Percentiles rank a stretch among this genome's conserved stretches.
Conservation (phyloP, 805 yeast genomes). For the Saccharomyces mikatae region DNA sequence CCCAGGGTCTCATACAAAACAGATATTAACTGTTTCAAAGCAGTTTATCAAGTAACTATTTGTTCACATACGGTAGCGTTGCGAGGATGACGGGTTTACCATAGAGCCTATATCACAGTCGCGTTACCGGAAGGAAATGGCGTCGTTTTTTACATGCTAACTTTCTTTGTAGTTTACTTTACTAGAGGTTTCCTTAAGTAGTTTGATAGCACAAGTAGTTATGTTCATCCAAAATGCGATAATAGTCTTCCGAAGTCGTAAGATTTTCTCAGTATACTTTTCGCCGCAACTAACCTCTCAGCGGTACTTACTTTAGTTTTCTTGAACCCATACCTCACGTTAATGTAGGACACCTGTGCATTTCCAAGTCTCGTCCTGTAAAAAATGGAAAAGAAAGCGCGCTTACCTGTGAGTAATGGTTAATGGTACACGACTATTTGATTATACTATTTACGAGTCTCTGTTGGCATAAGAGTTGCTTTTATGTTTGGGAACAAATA, state of each 20-base stretch:
- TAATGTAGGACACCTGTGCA: not conserved
- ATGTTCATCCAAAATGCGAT: not conserved
- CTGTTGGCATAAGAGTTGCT: conserved; percentile 58
- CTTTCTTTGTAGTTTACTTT: too few relatives aligned
- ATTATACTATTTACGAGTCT: not conserved
- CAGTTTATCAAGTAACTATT: not conserved
- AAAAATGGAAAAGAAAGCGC: not conserved
- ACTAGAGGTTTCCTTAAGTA: too few relatives aligned
- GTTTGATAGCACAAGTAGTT: too few relatives aligned
- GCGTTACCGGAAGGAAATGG: not conserved
- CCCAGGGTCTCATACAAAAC: not conserved
- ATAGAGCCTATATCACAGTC: not conserved
- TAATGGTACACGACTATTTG: not conserved
- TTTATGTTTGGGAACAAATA: conserved; percentile 89
- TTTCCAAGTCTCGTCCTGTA: not conserved
- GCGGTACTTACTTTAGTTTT: not conserved
- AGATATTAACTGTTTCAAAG: not conserved
- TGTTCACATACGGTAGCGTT: not conserved
- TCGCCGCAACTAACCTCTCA: not conserved
- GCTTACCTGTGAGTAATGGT: not conserved
- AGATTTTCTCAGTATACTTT: not conserved
- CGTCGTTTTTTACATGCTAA: not conserved
- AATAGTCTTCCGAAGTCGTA: not conserved
- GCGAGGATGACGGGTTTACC: not conserved
- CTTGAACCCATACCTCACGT: not conserved